Conservation (phyloP, 768 basidiomycete genomes). For the Pulveroboletus sp. region DNA sequence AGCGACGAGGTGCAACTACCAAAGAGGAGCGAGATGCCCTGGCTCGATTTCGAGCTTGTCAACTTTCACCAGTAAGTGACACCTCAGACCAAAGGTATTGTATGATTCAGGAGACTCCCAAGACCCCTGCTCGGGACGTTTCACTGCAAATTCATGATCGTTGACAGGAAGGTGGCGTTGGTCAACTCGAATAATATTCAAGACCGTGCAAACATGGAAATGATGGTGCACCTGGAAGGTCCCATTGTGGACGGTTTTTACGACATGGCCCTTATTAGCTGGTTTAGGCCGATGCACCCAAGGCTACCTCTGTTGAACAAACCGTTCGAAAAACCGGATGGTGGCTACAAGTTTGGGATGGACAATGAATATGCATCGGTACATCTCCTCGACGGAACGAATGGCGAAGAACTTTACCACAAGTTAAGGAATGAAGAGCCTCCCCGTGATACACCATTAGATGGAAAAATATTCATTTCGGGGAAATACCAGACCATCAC, state of each 20-base stretch:
- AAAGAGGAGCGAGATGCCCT: conserved; percentile 51
- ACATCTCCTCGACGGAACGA: conserved; percentile 26
- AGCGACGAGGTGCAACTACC: conserved; percentile 50
- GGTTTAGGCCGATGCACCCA: conserved; percentile 49
- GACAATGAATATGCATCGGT: conserved; percentile 31
- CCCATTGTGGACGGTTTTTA: conserved; percentile 68
- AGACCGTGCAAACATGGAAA: conserved; percentile 50
- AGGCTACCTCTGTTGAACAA: conserved; percentile 40
- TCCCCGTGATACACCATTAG: conserved; percentile 5
- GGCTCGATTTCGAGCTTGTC: conserved; percentile 59
- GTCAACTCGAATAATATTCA: conserved; percentile 71
- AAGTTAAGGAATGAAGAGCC: conserved; percentile 14
- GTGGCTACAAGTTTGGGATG: conserved; percentile 39
- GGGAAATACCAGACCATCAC: conserved; percentile 38
- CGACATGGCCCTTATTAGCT: conserved; percentile 65
- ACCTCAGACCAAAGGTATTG: background rate
- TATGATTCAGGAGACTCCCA: conserved; percentile 1
- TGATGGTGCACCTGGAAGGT: conserved; percentile 72
- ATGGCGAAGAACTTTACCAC: conserved; percentile 24
- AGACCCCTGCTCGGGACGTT: conserved; percentile 62
- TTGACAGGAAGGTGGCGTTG: conserved; percentile 65
- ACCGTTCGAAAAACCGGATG: conserved; percentile 29
- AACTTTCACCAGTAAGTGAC: conserved; percentile 44
- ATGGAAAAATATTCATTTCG: conserved; percentile 24
- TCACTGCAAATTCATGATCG: conserved; percentile 68